A percentile compares a stretch with the other conserved stretches of the same genome.
phyloP scores from a whole-genome alignment of 2,329 filamentous ascomycete genomes.

The Colletotrichum kahawae region DNA sequence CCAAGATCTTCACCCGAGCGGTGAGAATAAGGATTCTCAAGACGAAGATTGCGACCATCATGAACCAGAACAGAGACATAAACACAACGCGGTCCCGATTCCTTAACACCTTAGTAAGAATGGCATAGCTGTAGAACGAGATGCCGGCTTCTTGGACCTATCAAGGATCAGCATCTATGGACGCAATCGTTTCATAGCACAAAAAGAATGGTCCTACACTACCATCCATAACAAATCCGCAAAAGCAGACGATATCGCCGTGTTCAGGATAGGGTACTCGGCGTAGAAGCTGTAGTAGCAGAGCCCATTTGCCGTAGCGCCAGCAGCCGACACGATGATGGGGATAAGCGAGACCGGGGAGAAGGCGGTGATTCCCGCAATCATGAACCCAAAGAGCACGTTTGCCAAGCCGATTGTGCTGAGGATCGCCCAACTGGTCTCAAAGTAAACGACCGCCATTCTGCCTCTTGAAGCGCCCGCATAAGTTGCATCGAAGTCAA shows the following conservation, averaged over 20 bases:
- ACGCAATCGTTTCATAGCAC: background rate
- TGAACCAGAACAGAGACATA: conserved; percentile 59
- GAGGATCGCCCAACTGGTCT: conserved; percentile 48
- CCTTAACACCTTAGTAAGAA: conserved; percentile 53
- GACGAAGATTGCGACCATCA: conserved; percentile 55
- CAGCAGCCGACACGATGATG: conserved; percentile 39
- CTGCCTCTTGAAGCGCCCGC: background rate
- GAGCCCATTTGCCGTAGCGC: conserved; percentile 44
- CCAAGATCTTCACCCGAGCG: conserved; percentile 18
- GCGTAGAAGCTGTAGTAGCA: conserved; percentile 28
- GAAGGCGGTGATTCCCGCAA: conserved; percentile 43
- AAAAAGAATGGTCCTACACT: conserved; percentile 8
- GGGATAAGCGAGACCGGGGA: conserved; percentile 43
- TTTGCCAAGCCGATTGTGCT: conserved; percentile 46
- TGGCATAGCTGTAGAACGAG: conserved; percentile 56
- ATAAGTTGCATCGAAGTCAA: background rate
- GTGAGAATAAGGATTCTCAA: conserved; percentile 30
- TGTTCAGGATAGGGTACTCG: conserved; percentile 23
- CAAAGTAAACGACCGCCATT: conserved; percentile 36
- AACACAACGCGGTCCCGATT: conserved; percentile 47
- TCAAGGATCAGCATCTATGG: background rate
- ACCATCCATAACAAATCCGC: conserved; percentile 47
- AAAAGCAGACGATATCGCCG: conserved; percentile 39
- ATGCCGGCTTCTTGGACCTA: conserved; percentile 48
- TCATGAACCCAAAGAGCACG: conserved; percentile 40